phyloP scores from a whole-genome alignment of 2,329 filamentous ascomycete genomes.

The Pseudopithomyces maydicus region DNA sequence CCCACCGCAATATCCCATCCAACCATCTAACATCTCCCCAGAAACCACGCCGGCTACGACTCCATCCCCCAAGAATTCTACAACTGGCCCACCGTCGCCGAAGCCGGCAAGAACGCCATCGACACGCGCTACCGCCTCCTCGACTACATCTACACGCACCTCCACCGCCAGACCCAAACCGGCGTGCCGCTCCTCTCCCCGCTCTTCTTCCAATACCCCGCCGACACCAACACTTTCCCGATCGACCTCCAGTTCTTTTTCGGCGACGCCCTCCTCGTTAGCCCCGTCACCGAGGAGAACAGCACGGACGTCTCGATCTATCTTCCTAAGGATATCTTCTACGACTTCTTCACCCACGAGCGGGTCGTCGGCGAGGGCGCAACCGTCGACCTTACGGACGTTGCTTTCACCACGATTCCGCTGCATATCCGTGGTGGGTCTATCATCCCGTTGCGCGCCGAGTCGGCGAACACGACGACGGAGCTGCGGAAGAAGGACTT shows the following conservation, averaged over 20 bases:
- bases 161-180: conserved; percentile 62
- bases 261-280: conserved; percentile 61
- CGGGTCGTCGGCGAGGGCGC: conserved; percentile 54
- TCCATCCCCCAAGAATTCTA: conserved; percentile 67
- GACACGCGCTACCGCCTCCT: conserved; percentile 72
- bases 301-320: conserved; percentile 60
- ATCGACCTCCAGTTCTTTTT: conserved; percentile 64
- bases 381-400: conserved; percentile 51
- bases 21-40: not conserved
- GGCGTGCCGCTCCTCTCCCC: conserved; percentile 71
- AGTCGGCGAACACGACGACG: conserved; percentile 64
- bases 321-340: conserved; percentile 63
- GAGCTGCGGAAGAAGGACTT: conserved; percentile 71
- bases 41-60: conserved; percentile 66
- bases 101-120: conserved; percentile 70
- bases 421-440: conserved; percentile 69
- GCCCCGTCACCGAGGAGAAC: conserved; percentile 60
- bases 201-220: conserved; percentile 72
- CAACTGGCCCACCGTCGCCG: conserved; percentile 55
- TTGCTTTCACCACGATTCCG: conserved; percentile 62
- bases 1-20: not conserved
- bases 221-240: conserved; percentile 56
- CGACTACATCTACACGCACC: conserved; percentile 77
- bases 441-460: conserved; percentile 64
- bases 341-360: conserved; percentile 62